phyloP scores from a whole-genome alignment of 352 stramenopile species.

The Aphanomyces invadans region DNA sequence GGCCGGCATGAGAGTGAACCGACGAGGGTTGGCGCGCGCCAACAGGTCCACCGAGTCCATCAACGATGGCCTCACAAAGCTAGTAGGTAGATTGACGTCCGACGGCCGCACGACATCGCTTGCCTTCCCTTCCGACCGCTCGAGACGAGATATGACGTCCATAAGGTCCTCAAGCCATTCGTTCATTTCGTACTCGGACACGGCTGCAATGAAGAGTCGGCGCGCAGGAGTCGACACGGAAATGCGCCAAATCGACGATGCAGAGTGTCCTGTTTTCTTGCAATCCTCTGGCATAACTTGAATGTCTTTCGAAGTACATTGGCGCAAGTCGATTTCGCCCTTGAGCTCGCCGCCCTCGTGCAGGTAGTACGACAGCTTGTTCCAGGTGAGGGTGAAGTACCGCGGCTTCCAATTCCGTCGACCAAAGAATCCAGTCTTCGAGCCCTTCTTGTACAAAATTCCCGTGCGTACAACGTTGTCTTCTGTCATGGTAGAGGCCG shows the following conservation, averaged over 20 bases:
- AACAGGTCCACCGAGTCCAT: background rate
- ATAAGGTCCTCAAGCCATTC: constrained; percentile 56
- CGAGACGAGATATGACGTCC: background rate
- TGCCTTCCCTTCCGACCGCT: background rate
- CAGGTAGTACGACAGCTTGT: constrained; percentile 60
- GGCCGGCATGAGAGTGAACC: background rate
- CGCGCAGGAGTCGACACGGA: constrained; percentile 55
- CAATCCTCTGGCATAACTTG: constrained; percentile 75
- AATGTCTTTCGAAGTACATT: constrained; percentile 48
- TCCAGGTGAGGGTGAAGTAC: constrained; percentile 62
- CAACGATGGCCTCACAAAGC: background rate
- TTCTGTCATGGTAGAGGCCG: background rate
- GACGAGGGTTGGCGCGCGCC: background rate
- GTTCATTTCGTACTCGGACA: constrained; percentile 83
- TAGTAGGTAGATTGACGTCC: background rate
- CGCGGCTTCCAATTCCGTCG: constrained; percentile 75
- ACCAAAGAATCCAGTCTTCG: constrained; percentile 45
- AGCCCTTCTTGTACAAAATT: constrained; percentile 78
- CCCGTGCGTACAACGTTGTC: constrained; percentile 36
- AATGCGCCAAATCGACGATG: constrained; percentile 73
- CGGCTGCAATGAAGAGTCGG: constrained; percentile 54
- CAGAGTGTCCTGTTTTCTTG: constrained; percentile 66
- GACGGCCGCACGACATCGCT: background rate
- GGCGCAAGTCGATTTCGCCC: constrained; percentile 56
- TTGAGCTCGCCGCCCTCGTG: constrained; percentile 72